A percentile compares a stretch with the other conserved stretches of the same genome.
These are phyloP conservation scores for Neospermospora avenae DNA, from an alignment of 2,329 filamentous ascomycete genomes.

Conservation along the genomic window DNA sequence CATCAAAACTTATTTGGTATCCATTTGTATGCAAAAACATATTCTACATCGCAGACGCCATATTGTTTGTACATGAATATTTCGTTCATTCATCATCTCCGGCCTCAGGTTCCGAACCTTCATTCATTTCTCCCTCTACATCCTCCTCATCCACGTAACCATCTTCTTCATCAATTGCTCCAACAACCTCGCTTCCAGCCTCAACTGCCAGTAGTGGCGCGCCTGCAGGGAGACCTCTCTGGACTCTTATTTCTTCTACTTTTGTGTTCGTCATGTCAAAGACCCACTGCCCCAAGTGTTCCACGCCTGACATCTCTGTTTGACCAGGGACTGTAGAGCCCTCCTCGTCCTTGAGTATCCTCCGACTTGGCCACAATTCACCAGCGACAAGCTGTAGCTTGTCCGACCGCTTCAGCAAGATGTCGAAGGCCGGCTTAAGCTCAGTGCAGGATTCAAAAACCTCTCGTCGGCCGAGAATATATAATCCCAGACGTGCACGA, in stretches of 20 bases:
- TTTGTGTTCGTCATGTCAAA: slow-evolving; percentile 80
- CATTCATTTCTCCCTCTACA: slow-evolving; percentile 21
- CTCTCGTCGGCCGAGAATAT: slow-evolving; percentile 82
- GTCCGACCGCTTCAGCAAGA: slow-evolving; percentile 72
- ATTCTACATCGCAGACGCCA: background rate
- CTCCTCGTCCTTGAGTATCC: slow-evolving; percentile 45
- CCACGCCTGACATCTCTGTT: slow-evolving; percentile 81
- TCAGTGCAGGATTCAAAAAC: slow-evolving; percentile 90
- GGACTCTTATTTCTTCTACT: slow-evolving; percentile 32
- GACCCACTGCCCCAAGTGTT: slow-evolving; percentile 94
- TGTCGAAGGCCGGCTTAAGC: slow-evolving; percentile 79
- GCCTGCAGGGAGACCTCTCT: slow-evolving; percentile 29
- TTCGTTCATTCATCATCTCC: slow-evolving; percentile 5
- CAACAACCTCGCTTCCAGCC: slow-evolving; percentile 8
- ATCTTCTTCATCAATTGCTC: slow-evolving; percentile 16
- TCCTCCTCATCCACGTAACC: slow-evolving; percentile 20
- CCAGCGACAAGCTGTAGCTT: slow-evolving; percentile 78
- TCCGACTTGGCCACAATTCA: slow-evolving; percentile 75
- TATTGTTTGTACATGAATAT: background rate
- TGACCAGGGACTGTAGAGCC: slow-evolving; percentile 49
- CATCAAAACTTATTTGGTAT: slow-evolving; percentile 1
- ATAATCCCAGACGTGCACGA: slow-evolving; percentile 84
- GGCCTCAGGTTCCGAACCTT: slow-evolving; percentile 28
- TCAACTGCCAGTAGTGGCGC: slow-evolving; percentile 15
- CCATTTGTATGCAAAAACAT: background rate